phyloP scores from a whole-genome alignment of 768 basidiomycete genomes.

The Suillus ampliporus region DNA sequence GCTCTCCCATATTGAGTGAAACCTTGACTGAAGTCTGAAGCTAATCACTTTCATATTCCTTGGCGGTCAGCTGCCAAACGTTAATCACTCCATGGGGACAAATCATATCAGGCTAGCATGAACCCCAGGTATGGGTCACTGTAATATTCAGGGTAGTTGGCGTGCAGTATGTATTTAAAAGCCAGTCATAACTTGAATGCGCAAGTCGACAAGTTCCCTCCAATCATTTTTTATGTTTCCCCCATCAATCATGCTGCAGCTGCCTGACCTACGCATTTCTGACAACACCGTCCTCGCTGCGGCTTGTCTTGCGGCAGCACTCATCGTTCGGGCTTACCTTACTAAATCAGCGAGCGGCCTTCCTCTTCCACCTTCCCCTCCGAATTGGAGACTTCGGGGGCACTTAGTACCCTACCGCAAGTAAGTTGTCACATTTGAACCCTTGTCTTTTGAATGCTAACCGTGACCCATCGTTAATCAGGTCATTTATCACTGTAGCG shows the following conservation, averaged over 20 bases:
- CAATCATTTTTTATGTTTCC: too few relatives aligned
- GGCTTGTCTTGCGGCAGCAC: not conserved
- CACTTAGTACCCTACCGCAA: not conserved
- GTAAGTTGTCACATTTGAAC: not conserved
- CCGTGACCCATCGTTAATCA: not conserved
- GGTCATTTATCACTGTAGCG: constrained; percentile 37
- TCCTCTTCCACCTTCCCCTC: not conserved
- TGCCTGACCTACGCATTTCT: not conserved
- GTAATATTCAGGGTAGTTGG: too few relatives aligned
- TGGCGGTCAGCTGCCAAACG: too few relatives aligned
- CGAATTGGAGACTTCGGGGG: not conserved
- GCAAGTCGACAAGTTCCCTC: too few relatives aligned
- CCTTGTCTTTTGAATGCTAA: not conserved
- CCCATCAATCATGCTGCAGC: not conserved
- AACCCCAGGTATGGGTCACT: too few relatives aligned
- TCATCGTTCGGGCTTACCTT: not conserved
- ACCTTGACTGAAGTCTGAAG: too few relatives aligned
- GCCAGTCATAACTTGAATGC: too few relatives aligned
- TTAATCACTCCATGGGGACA: too few relatives aligned
- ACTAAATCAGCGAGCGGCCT: not conserved
- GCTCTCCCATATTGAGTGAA: too few relatives aligned
- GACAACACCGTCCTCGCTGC: not conserved
- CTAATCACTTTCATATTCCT: too few relatives aligned
- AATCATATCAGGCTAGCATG: too few relatives aligned
- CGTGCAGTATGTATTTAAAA: too few relatives aligned